Evolutionary conservation across 2,329 filamentous ascomycete species (phyloP), one percentile per base, ranked within the genome.

Genomic region (Moelleriella libera): DNA sequence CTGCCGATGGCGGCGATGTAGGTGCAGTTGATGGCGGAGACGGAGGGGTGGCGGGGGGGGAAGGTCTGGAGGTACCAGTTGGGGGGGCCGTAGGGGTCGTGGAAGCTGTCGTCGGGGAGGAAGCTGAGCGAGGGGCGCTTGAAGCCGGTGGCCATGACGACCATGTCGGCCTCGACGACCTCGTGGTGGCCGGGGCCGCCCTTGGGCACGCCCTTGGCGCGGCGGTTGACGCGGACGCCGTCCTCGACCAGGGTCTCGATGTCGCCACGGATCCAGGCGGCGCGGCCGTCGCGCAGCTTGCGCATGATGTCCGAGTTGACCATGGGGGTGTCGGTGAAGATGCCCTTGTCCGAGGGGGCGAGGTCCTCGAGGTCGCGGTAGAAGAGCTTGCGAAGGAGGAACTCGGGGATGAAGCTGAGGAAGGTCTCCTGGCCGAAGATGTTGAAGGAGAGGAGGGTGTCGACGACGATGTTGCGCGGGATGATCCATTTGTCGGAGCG

Each of bases 11-110:
- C 86, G 47, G 83, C 80, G 48, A 88, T 70, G 54, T 89, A 94
- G 0, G 86, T 92, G 68, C 83, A 75, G 64, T 94, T 94, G 65
- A 87, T 89, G 52, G 82, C 82, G 52, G 82, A 88, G 44, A 94
- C 73, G 34, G 78, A 82, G 0, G 82, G 77, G 53, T 89, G 82
- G 4, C 69, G 63, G 0, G 87, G 84, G 5, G 88, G 87, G 64
- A 94, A 94, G 0, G 84, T 85, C 62, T 94, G 87, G 0, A 94
- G 74, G 55, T 92, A 94, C 88, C 88, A 94, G 61, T 87, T 88
- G 0, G 88, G 88, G 1, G 87, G 84, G 1, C 70, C 68, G 55
- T 92, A 94, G 0, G 83, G 82, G 51, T 85, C 76, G 8, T 76
- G 60, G 59, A 92, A 92, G 56, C 76, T 81, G 46, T 87, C 78